phyloP scores from a whole-genome alignment of 164 flowering plant genomes.

The Akebia trifoliata region DNA sequence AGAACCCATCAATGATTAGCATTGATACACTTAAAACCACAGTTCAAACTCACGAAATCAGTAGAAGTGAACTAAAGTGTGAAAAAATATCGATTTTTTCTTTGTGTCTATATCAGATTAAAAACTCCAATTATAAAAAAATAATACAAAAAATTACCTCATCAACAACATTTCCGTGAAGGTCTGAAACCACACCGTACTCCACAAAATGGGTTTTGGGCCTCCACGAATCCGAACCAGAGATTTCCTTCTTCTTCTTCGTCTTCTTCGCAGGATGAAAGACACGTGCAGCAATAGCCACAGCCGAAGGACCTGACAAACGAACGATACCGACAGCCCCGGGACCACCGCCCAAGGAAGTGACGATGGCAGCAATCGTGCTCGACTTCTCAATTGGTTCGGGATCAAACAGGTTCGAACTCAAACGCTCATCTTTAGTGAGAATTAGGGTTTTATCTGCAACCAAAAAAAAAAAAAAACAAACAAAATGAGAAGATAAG shows the following conservation, averaged over 20 bases:
- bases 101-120: no score
- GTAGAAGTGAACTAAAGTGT: no score
- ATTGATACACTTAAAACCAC: no score
- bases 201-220: conserved; percentile 86
- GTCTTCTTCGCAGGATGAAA: conserved; percentile 45
- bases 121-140: no score
- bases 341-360: conserved; percentile 78
- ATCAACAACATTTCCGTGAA: conserved; percentile 59
- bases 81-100: no score
- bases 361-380: conserved; percentile 93
- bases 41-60: no score
- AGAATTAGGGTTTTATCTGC: conserved; percentile 31
- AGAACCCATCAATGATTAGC: no score
- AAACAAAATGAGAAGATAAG: not conserved
- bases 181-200: conserved; percentile 75
- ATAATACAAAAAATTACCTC: conserved; percentile 43
- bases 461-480: not conserved
- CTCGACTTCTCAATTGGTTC: conserved; percentile 19
- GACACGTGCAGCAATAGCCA: conserved; percentile 48
- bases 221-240: conserved; percentile 34
- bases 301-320: conserved; percentile 77
- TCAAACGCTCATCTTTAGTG: conserved; percentile 41
- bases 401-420: not conserved
- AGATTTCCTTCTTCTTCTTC: conserved; percentile 33
- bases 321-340: conserved; percentile 91